These are phyloP conservation scores for Andrographis paniculata DNA, from an alignment of 305 asterid genomes.

Conservation along the genomic window DNA sequence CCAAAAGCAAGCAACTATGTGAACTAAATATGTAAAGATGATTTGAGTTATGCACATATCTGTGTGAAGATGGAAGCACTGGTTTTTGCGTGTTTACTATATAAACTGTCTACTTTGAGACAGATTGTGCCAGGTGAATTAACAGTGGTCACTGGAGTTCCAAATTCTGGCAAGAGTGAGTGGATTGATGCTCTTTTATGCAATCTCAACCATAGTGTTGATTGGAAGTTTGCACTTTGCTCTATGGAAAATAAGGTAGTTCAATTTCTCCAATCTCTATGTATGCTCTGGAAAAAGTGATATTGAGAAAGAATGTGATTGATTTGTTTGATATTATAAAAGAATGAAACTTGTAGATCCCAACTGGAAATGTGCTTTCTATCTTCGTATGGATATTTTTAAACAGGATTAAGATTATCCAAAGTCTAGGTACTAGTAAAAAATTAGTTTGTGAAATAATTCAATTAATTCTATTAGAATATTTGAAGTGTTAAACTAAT, in stretches of 20 bases:
- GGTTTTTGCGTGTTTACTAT: not conserved
- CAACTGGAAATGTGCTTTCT: no score
- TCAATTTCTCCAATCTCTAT: not conserved
- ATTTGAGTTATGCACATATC: no score
- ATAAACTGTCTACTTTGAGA: constrained; percentile 13
- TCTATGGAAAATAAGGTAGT: constrained; percentile 92
- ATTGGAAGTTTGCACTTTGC: constrained; percentile 95
- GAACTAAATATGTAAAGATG: no score
- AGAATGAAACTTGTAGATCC: no score
- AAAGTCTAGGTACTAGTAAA: no score
- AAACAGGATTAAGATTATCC: no score
- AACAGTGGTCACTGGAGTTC: constrained; percentile 90
- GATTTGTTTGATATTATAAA: no score
- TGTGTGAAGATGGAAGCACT: no score
- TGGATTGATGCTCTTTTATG: constrained; percentile 97
- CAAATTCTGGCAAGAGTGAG: constrained; percentile 98
- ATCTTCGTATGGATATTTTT: no score
- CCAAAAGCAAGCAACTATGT: no score
- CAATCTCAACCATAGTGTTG: constrained; percentile 78
- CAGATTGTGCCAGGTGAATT: constrained; percentile 98
- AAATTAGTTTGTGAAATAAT: constrained; percentile 7
- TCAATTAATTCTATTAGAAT: not conserved
- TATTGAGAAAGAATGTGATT: no score
- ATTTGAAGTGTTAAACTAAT: not conserved
- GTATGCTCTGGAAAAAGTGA: no score